A percentile compares a stretch with the other conserved stretches of the same genome.
phyloP scores from a whole-genome alignment of 2,329 filamentous ascomycete genomes.

The Phialocephala sp. region DNA sequence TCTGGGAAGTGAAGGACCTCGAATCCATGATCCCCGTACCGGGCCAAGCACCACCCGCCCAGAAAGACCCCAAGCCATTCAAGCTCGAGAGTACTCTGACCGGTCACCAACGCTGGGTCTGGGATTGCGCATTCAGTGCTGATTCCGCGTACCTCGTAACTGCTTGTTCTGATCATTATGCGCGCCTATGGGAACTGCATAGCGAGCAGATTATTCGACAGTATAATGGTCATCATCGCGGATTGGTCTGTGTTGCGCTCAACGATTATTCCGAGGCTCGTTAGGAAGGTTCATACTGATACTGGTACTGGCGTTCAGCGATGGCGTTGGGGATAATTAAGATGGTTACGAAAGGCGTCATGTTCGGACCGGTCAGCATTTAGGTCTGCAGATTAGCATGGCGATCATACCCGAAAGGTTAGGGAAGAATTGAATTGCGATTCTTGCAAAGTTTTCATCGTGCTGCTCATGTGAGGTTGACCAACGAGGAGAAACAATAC shows the following conservation, averaged over 20 bases:
- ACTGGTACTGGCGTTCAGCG: constrained; percentile 10
- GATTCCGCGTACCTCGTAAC: constrained; percentile 77
- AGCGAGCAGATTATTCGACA: constrained; percentile 74
- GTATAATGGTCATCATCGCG: constrained; percentile 77
- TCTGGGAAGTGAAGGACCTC: constrained; percentile 88
- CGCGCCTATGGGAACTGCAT: constrained; percentile 72
- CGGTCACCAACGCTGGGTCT: constrained; percentile 78
- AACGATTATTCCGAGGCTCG: constrained; percentile 35
- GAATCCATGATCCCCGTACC: constrained; percentile 50
- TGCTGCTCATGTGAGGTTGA: background rate
- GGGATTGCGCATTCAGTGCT: constrained; percentile 79
- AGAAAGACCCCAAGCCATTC: constrained; percentile 56
- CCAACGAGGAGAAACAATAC: no score
- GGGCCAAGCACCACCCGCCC: constrained; percentile 41
- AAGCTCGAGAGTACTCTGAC: constrained; percentile 72
- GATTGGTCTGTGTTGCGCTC: constrained; percentile 43
- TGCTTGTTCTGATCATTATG: constrained; percentile 76
- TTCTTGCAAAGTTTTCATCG: background rate
- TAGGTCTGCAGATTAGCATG: background rate
- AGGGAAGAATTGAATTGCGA: constrained; percentile 1
- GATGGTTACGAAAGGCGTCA: constrained; percentile 7
- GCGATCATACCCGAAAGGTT: constrained; percentile 2
- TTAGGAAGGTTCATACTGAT: constrained; percentile 12
- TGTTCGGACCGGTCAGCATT: background rate
- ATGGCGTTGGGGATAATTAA: background rate